phyloP scores from a whole-genome alignment of 23 red algal genomes.

The Gracilaria gracilis region DNA sequence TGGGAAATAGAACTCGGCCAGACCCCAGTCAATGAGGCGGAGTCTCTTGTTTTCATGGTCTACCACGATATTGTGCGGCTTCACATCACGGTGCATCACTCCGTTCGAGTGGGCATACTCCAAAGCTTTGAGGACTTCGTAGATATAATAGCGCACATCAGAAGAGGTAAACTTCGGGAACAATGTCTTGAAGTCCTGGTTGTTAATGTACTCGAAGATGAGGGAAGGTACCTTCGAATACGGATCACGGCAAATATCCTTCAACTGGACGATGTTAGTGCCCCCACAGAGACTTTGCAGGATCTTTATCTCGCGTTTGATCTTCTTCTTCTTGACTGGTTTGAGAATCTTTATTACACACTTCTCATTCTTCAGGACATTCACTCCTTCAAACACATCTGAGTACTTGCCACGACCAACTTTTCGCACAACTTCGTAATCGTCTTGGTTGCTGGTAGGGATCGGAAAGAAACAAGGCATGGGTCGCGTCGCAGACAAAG shows the following conservation, averaged over 20 bases:
- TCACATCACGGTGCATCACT: constrained; percentile 99
- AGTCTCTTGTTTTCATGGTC: constrained; percentile 83
- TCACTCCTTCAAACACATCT: constrained; percentile 97
- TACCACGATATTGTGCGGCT: constrained; percentile 99
- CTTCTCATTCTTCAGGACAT: constrained; percentile 81
- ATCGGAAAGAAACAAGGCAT: constrained; percentile 1
- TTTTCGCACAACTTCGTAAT: constrained; percentile 97
- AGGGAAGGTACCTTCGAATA: constrained; percentile 94
- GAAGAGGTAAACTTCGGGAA: constrained; percentile 88
- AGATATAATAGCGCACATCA: constrained; percentile 96
- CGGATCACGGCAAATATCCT: constrained; percentile 95
- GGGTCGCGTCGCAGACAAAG: not conserved
- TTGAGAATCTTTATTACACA: constrained; percentile 99
- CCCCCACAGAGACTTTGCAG: constrained; percentile 91
- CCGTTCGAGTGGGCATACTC: constrained; percentile 97
- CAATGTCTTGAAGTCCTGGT: constrained; percentile 96
- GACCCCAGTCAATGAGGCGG: constrained; percentile 98
- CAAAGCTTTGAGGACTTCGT: constrained; percentile 94
- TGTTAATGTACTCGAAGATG: constrained; percentile 99
- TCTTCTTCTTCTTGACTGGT: constrained; percentile 99
- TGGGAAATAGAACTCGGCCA: constrained; percentile 98
- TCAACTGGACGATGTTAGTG: constrained; percentile 93
- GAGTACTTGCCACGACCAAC: constrained; percentile 98
- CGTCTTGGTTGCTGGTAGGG: constrained; percentile 71
- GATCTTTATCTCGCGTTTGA: constrained; percentile 99